These are phyloP conservation scores for Hyphodiscus hymeniophilus DNA, from an alignment of 495 filamentous ascomycete genomes.

Conservation along the genomic window DNA sequence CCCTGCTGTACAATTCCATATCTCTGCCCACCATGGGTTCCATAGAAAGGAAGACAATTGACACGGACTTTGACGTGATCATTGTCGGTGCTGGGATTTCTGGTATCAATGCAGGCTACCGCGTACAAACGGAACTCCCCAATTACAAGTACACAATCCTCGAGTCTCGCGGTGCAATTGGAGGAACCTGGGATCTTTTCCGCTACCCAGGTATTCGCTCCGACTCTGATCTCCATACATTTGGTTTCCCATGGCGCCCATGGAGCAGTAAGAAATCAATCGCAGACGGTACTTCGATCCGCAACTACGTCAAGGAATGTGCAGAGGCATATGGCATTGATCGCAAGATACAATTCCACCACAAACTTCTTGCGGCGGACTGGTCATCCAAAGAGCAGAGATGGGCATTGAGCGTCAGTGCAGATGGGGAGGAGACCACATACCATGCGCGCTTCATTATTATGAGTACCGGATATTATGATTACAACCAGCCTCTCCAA, in stretches of 20 bases:
- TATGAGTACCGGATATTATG: slow-evolving; percentile 59
- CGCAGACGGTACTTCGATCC: slow-evolving; percentile 50
- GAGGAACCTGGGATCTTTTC: slow-evolving; percentile 69
- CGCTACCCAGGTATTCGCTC: slow-evolving; percentile 62
- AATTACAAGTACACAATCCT: slow-evolving; percentile 49
- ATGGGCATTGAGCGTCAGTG: slow-evolving; percentile 54
- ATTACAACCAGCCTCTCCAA: slow-evolving; percentile 50
- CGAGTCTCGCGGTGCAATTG: slow-evolving; percentile 50
- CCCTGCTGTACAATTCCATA: not conserved
- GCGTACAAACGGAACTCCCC: slow-evolving; percentile 53
- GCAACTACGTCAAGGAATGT: slow-evolving; percentile 52
- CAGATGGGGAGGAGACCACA: slow-evolving; percentile 35
- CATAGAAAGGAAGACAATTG: not conserved
- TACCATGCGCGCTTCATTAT: slow-evolving; percentile 50
- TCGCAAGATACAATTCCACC: slow-evolving; percentile 49
- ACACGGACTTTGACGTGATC: slow-evolving; percentile 48
- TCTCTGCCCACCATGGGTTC: not conserved
- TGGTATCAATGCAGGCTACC: slow-evolving; percentile 68
- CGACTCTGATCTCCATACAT: slow-evolving; percentile 60
- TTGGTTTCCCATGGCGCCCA: slow-evolving; percentile 60
- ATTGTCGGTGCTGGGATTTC: slow-evolving; percentile 69
- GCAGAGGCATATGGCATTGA: slow-evolving; percentile 52
- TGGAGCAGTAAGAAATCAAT: slow-evolving; percentile 54
- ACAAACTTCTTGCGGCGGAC: slow-evolving; percentile 44
- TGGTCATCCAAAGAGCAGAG: slow-evolving; percentile 52